Evolutionary conservation across 371 early-diverging fungal species (phyloP), one percentile per base, ranked within the genome.

Genomic region (Mortierella sp.): DNA sequence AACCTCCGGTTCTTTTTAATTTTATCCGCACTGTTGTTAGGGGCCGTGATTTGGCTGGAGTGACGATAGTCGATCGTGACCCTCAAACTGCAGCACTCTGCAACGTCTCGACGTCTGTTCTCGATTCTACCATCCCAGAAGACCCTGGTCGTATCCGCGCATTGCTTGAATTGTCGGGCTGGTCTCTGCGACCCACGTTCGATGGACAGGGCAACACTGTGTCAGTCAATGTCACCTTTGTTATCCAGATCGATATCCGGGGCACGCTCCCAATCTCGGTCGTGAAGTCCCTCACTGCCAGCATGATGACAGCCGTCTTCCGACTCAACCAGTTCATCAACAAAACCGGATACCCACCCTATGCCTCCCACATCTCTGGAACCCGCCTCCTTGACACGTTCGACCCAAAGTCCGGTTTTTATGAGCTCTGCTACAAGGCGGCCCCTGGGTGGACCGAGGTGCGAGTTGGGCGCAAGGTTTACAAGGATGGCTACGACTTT

Each of bases 71-170:
- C 60, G 93, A 93, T 50, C 89, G 91, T 3, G 94, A 94, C 76
- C 90, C 92, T 10, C 79, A 77, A 38, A 89, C 89, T 3, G 92
- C 92, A 0, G 87, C 91, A 8, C 89, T 95, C 34, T 91, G 90
- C 70, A 91, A 91, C 63, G 92, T 93, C 6, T 90, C 91, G n/a
- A 90, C 93, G 8, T 93, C 93, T 44, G 91, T 93, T 4, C 75
- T 84, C 3, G 93, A 93, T 77, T 76, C 91, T 1, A 89, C 89
- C 28, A 87, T 94, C 16, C 93, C 93, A 13, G 87, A 89, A 0
- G 90, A 90, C 42, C 89, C 87, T 47, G 83, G 88, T 14, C 89
- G 89, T 71, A 89, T 90, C n/a, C 91, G 93, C 19, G 91, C 91
- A 3, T 83, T 92, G 70, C 79, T 91, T 0, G 91, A 89, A 44